Percentiles rank a stretch among this genome's conserved stretches.
phyloP scores from a whole-genome alignment of 805 yeast genomes.

The Saturnispora dispora region DNA sequence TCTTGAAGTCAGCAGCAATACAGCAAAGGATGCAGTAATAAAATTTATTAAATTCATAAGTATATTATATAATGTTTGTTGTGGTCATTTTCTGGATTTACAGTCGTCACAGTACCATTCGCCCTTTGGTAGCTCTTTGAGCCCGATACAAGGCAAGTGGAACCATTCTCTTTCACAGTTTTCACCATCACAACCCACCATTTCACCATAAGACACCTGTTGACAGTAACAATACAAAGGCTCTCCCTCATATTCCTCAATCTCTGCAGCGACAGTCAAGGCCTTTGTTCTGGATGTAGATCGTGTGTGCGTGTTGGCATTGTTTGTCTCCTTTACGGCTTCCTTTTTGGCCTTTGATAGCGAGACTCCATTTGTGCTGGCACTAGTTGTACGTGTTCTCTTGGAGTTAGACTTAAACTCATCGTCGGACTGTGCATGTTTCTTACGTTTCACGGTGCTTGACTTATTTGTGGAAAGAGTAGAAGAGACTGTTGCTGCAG shows the following conservation, averaged over 20 bases:
- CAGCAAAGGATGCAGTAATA: neutral
- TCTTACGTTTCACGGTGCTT: neutral
- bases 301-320: neutral
- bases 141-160: constrained; percentile 87
- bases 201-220: constrained; percentile 95
- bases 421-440: neutral
- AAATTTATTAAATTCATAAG: no score
- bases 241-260: constrained; percentile 33
- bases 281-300: constrained; percentile 4
- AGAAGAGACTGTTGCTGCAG: neutral
- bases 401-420: neutral
- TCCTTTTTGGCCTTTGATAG: constrained; percentile 3
- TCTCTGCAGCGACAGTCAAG: constrained; percentile 10
- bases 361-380: constrained; percentile 1
- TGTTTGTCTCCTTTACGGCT: neutral
- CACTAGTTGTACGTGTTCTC: constrained; percentile 5
- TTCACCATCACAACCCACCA: constrained; percentile 98
- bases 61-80: no score
- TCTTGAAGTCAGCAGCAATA: no score
- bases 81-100: constrained; percentile 17
- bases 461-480: neutral
- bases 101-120: constrained; percentile 78
- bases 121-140: constrained; percentile 77
- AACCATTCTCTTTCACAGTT: constrained; percentile 92
- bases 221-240: constrained; percentile 94